Conservation (phyloP, 2,329 filamentous ascomycete species). For the Diplodia intermedia region DNA sequence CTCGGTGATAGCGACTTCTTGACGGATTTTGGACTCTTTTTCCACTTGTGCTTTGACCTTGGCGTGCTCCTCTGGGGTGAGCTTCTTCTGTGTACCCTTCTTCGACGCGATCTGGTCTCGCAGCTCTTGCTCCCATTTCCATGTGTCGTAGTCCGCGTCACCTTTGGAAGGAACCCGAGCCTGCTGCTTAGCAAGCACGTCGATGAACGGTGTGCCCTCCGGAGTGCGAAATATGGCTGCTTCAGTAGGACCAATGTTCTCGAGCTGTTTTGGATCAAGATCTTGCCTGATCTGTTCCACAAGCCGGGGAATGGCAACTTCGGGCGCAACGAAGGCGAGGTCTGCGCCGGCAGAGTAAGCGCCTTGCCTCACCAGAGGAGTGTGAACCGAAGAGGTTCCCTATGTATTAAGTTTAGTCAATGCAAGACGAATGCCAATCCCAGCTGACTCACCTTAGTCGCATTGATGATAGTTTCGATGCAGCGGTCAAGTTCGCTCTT, state of each 20-base stretch:
- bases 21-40: slow-evolving; percentile 82
- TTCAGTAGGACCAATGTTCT: slow-evolving; percentile 80
- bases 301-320: slow-evolving; percentile 76
- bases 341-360: slow-evolving; percentile 88
- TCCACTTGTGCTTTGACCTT: slow-evolving; percentile 91
- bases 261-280: slow-evolving; percentile 72
- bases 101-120: slow-evolving; percentile 87
- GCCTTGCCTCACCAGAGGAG: slow-evolving; percentile 64
- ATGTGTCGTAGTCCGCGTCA: slow-evolving; percentile 90
- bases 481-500: slow-evolving; percentile 68
- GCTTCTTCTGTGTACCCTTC: slow-evolving; percentile 87
- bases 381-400: slow-evolving; percentile 35
- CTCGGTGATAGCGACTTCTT: slow-evolving; percentile 72
- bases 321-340: slow-evolving; percentile 90
- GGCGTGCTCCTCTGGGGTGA: slow-evolving; percentile 84
- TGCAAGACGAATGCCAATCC: slow-evolving; percentile 32
- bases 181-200: slow-evolving; percentile 86
- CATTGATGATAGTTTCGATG: slow-evolving; percentile 69
- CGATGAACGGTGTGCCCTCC: slow-evolving; percentile 85
- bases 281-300: slow-evolving; percentile 77
- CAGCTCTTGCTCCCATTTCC: slow-evolving; percentile 97
- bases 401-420: slow-evolving; percentile 35
- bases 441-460: slow-evolving; percentile 60
- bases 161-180: slow-evolving; percentile 80
- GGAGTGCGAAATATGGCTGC: slow-evolving; percentile 92